Evolutionary conservation across 1,284 basidiomycete genomes (phyloP), one percentile per base, ranked within the genome.

Genomic region (Leccinum idahoense): DNA sequence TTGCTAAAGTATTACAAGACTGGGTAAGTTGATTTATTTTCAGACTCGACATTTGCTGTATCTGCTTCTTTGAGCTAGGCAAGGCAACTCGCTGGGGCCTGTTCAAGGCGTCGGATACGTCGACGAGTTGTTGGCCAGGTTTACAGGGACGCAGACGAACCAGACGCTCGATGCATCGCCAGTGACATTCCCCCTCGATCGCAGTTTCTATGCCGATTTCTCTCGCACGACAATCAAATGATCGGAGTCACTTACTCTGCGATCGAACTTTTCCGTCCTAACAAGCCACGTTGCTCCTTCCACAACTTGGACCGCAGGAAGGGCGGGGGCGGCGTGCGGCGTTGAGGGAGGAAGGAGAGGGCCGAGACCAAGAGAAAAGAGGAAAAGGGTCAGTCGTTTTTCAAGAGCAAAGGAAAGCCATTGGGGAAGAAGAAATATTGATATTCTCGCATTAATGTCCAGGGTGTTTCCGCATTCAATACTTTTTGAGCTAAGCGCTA

Each of bases 71-170:
- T 12, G 41, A 46, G 15, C 5, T 62, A 89, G 88, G 20, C 85
- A 90, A 66, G 90, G 90, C 6, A 83, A 85, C 66, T 67, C 74
- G 1, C 77, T 92, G 5, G 91, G 90, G 0, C 85, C 79, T 8
- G 84, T 91, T 2, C 89, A 92, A 72, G 90, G 90, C 57, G 88
- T 93, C 12, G 93, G 93, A 10, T 95, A 90, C 71, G 79, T 92
- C 68, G 93, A 93, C 72, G 93, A 95, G 75, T 84, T 96, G 23
- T 75, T 95, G n/a, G 90, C 92, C 0, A 85, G 93, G 18, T 80
- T 95, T 41, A 90, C 87, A 0, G 80, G 81, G 62, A 94, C 93
- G 0, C 88, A 89, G 68, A 92, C 89, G 8, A 94, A 94, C 74
- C 74, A 76, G n/a, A 95, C 93, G 1, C 82, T 95, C 39, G 87